phyloP scores from a whole-genome alignment of 176 grass and related monocot genomes.

The Chrysopogon serrulatus region DNA sequence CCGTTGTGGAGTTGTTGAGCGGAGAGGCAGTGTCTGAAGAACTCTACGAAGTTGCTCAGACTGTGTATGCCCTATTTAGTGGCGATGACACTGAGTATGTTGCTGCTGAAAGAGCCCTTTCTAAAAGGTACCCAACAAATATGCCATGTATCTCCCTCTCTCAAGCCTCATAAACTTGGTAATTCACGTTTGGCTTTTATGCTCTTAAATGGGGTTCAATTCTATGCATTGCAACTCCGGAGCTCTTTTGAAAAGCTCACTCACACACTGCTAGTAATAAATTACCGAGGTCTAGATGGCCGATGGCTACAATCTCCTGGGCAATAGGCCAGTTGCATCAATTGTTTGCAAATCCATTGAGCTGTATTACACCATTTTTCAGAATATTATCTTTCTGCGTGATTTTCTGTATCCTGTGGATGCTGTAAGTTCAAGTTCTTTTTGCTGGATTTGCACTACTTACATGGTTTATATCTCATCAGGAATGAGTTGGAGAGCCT shows the following conservation, averaged over 20 bases:
- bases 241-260: not conserved
- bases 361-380: not conserved
- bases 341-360: not conserved
- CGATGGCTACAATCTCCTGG: not conserved
- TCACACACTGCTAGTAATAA: not conserved
- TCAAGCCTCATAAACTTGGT: not conserved
- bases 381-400: not conserved
- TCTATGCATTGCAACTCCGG: not conserved
- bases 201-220: not conserved
- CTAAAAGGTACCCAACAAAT: slow-evolving; percentile 37
- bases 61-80: slow-evolving; percentile 61
- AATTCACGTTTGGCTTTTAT: slow-evolving; percentile 1
- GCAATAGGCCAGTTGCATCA: not conserved
- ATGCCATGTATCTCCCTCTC: not conserved
- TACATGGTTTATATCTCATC: slow-evolving; percentile 16
- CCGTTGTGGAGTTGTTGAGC: slow-evolving; percentile 73
- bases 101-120: not conserved
- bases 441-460: not conserved
- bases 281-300: not conserved
- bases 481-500: slow-evolving; percentile 74
- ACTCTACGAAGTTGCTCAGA: slow-evolving; percentile 63
- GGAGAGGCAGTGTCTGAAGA: slow-evolving; percentile 78
- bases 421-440: not conserved
- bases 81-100: slow-evolving; percentile 21
- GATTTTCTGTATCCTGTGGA: not conserved